Conservation (phyloP, 2,329 filamentous ascomycete genomes). For the Ophiosphaerella herpotricha region DNA sequence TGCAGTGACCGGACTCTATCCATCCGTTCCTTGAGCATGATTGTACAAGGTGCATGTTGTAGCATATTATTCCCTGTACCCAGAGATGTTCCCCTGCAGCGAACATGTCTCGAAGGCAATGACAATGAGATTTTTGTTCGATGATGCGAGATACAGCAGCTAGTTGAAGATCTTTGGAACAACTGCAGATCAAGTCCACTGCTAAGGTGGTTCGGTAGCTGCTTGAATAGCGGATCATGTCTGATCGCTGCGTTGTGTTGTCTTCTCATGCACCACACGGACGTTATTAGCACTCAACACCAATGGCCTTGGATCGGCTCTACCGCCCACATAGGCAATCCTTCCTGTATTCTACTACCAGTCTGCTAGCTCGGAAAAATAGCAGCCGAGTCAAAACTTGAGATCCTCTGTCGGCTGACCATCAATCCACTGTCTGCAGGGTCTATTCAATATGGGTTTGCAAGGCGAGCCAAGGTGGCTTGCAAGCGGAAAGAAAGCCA, state of each 20-base stretch:
- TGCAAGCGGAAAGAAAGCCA: not conserved
- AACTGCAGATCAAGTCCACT: conserved; percentile 19
- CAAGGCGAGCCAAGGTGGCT: not conserved
- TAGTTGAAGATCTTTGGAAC: conserved; percentile 14
- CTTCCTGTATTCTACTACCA: too few relatives aligned
- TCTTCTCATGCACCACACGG: not conserved
- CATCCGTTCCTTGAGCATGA: too few relatives aligned
- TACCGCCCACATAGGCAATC: too few relatives aligned
- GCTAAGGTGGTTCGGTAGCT: conserved; percentile 19
- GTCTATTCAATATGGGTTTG: too few relatives aligned
- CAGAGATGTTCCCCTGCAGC: not conserved
- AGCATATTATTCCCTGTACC: not conserved
- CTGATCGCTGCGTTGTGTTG: too few relatives aligned
- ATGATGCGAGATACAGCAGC: conserved; percentile 15
- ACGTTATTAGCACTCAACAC: not conserved
- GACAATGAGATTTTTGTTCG: conserved; percentile 3
- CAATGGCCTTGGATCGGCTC: too few relatives aligned
- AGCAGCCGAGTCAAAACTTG: too few relatives aligned
- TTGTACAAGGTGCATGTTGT: not conserved
- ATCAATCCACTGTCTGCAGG: too few relatives aligned
- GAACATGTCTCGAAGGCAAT: not conserved
- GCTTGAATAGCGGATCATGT: not conserved
- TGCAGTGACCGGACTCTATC: not conserved
- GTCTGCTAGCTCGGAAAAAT: too few relatives aligned
- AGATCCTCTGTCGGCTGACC: too few relatives aligned